Evolutionary conservation across 805 yeast genomes (phyloP).

Genomic region (Komagataella pastoris): DNA sequence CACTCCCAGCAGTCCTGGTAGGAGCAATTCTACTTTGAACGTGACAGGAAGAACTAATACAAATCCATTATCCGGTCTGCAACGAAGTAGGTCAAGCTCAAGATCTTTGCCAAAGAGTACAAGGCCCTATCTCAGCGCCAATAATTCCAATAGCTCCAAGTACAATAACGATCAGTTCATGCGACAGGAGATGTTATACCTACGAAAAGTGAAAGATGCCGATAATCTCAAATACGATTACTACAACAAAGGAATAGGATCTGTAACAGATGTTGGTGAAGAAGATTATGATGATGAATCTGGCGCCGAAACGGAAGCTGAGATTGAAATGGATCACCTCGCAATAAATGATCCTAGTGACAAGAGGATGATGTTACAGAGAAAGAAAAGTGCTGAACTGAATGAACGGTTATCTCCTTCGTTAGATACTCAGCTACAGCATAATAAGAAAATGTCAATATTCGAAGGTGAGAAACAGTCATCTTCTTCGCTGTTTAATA

Average conservation of each 20-base stretch:
- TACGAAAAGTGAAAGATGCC: constrained; percentile 7
- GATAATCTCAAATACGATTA: not conserved
- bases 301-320: constrained; percentile 3
- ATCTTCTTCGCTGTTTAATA: not conserved
- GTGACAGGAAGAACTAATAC: not conserved
- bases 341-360: not conserved
- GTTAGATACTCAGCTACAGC: not conserved
- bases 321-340: not conserved
- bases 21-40: not conserved
- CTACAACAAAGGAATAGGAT: not conserved
- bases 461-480: constrained; percentile 2
- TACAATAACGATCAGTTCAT: constrained; percentile 25
- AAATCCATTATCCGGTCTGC: not conserved
- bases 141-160: constrained; percentile 9
- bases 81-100: constrained; percentile 1
- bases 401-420: not conserved
- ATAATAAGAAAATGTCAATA: not conserved
- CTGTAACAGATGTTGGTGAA: constrained; percentile 1
- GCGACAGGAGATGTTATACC: constrained; percentile 39
- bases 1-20: not conserved
- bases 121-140: constrained; percentile 12
- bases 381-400: not conserved
- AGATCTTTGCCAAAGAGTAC: constrained; percentile 10
- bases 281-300: constrained; percentile 3
- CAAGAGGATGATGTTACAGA: not conserved